These are phyloP conservation scores for Sungouiella thailandica DNA, from an alignment of 805 yeast species.

Conservation along the genomic window DNA sequence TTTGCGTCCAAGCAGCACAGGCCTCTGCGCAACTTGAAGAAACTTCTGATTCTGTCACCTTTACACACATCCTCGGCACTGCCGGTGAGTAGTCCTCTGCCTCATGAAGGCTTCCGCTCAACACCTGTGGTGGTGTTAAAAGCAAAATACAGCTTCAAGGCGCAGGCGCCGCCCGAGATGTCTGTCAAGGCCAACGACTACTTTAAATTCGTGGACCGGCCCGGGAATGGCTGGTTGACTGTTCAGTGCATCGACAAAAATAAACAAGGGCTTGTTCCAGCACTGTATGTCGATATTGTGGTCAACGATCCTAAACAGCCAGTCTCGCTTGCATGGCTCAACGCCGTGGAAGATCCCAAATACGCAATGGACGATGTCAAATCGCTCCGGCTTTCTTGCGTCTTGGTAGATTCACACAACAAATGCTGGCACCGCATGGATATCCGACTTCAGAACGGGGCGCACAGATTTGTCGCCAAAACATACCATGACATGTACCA, in stretches of 20 bases:
- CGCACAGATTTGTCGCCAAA: conserved; percentile 22
- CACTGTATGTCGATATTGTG: conserved; percentile 34
- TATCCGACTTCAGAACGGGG: conserved; percentile 15
- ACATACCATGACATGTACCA: conserved; percentile 34
- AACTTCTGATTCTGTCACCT: conserved; percentile 24
- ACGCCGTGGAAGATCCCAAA: conserved; percentile 2
- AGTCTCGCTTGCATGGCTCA: conserved; percentile 28
- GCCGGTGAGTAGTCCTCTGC: conserved; percentile 8
- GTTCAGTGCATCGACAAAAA: conserved; percentile 25
- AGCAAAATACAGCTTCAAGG: conserved; percentile 28
- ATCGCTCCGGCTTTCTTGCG: conserved; percentile 20
- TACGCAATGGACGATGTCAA: conserved; percentile 6
- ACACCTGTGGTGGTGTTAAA: conserved; percentile 21
- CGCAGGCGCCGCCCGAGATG: conserved; percentile 25
- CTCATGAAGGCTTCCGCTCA: neutral
- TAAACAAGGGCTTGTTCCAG: conserved; percentile 32
- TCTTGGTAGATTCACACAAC: conserved; percentile 18
- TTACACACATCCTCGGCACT: conserved; percentile 2
- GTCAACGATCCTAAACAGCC: conserved; percentile 35
- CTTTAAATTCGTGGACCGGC: conserved; percentile 27
- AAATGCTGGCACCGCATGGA: conserved; percentile 34
- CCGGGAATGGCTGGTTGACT: conserved; percentile 38
- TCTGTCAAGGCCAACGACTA: conserved; percentile 23
- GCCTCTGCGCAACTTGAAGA: conserved; percentile 14
- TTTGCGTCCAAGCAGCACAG: conserved; percentile 3